phyloP scores from a whole-genome alignment of 108 stramenopile genomes.

The Cyclostephanos invisitatus region DNA sequence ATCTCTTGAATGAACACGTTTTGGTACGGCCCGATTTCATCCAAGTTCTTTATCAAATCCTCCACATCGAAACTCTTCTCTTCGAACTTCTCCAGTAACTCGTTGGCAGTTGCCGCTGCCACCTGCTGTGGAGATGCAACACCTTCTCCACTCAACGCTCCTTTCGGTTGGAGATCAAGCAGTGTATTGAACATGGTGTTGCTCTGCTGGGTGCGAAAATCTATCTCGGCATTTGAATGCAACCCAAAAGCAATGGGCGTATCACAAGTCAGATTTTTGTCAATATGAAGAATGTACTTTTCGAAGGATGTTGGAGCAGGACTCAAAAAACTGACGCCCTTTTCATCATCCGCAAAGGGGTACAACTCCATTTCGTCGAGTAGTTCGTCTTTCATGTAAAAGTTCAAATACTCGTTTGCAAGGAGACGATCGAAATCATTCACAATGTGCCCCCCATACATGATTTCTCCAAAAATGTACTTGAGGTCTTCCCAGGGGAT shows the following conservation, averaged over 20 bases:
- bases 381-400: conserved; percentile 92
- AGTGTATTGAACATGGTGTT: conserved; percentile 67
- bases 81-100: conserved; percentile 79
- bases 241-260: conserved; percentile 93
- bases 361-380: conserved; percentile 92
- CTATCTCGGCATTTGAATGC: conserved; percentile 94
- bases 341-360: conserved; percentile 88
- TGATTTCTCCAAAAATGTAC: conserved; percentile 94
- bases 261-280: conserved; percentile 72
- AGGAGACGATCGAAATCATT: conserved; percentile 95
- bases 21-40: conserved; percentile 89
- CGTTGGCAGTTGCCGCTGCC: conserved; percentile 58
- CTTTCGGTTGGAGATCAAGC: conserved; percentile 61
- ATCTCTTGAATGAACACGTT: conserved; percentile 93
- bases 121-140: conserved; percentile 55
- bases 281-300: conserved; percentile 90
- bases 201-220: conserved; percentile 87
- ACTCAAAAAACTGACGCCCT: conserved; percentile 81
- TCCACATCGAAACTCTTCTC: conserved; percentile 88
- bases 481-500: conserved; percentile 93
- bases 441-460: conserved; percentile 95
- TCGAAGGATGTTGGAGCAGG: conserved; percentile 87
- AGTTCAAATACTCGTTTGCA: conserved; percentile 85
- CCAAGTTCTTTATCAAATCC: conserved; percentile 65
- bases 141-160: conserved; percentile 45